Evolutionary conservation across 139 green algal species (phyloP), one percentile per base, ranked within the genome.

Genomic region (Klebsormidium nitens): DNA sequence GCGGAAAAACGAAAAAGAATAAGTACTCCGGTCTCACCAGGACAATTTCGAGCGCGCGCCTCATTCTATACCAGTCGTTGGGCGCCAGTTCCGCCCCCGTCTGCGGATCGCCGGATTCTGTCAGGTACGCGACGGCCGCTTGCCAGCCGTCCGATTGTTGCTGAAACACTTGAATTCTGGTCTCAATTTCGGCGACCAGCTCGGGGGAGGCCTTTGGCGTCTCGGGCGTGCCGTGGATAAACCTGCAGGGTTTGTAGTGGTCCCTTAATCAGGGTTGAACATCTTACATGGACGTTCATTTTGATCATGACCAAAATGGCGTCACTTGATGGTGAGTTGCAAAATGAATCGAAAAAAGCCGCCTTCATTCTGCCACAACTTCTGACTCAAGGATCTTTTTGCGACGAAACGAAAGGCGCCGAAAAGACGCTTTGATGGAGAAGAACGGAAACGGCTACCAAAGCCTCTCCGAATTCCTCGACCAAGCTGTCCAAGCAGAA

Each of bases 21-120:
- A 55, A 23, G 46, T n/a, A 55, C 19, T n/a, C 23, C 23, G 23
- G 23, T n/a, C 46, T 55, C 32, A 66, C 69, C 69, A 55, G 36
- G 19, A 82, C 40, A 23, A 82, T 71, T 61, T 82, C 61, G 26
- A 81, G 26, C 1, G 89, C 87, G 1, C 92, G 63, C 61, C 79
- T 67, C 78, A 97, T 77, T 5, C 92, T 78, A 80, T 96, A 97
- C 64, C 84, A 91, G 80, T 97, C 96, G 83, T 96, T 95, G 17
- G 64, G 64, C 76, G 92, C 2, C 11, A 75, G 57, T 69, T 66
- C 48, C 36, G 28, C 40, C 37, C 29, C 71, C 34, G 69, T 74
- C 14, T 14, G 38, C n/a, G 74, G 11, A 36, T 95, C 90, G 2
- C 90, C 90, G 42, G 82, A 72, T 0, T 42, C n/a, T n/a, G 14